Base-by-base conservation (phyloP, 2,329 filamentous ascomycete genomes). In the Penicillium sp. region DNA sequence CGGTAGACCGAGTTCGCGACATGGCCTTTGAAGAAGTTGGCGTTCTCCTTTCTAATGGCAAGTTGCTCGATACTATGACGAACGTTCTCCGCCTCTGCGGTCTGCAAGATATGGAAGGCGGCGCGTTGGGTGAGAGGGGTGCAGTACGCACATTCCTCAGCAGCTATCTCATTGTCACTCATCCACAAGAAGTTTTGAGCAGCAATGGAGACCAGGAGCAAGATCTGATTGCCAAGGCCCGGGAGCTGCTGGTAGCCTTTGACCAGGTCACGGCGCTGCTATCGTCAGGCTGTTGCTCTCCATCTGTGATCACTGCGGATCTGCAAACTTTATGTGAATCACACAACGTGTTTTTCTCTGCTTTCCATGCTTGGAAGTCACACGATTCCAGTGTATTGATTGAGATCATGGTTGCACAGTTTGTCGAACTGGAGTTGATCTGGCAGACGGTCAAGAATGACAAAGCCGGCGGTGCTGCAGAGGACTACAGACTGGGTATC, bases 361-460 rank as follows among this genome's bases (percentile, higher is more conserved):
- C 85, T 13, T 88, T 88, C 66, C 81, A 84, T 58, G 84, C 85
- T 5, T 88, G 86, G 86, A 86, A 87, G 68, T 78, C 84, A 13
- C 82, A 85, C 61, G 86, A 88, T 65, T 84, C 84, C 0, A 84
- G 80, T 17, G 81, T 85, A 2, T 71, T 88, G 46, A 81, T 88
- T 58, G 84, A 87, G 62, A 86, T 85, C 40, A 88, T 88, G 86
- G 77, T 88, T 19, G 84, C 83, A 10, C 85, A 86, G 27, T 88
- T 88, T 65, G 83, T 87, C 41, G 85, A 86, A 67, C 75, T 88
- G 19, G 86, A 88, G 66, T 79, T 85, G 19, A 88, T 88, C 17
- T 86, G 86, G 83, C 85, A 88, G 70, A 85, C 84, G 2, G 85
- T 88, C 58, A 87, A 88, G 67, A 81, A 86, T 62, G 84, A 87